Conservation (phyloP, 129 eudicot species). For the Glebionis coronaria region DNA sequence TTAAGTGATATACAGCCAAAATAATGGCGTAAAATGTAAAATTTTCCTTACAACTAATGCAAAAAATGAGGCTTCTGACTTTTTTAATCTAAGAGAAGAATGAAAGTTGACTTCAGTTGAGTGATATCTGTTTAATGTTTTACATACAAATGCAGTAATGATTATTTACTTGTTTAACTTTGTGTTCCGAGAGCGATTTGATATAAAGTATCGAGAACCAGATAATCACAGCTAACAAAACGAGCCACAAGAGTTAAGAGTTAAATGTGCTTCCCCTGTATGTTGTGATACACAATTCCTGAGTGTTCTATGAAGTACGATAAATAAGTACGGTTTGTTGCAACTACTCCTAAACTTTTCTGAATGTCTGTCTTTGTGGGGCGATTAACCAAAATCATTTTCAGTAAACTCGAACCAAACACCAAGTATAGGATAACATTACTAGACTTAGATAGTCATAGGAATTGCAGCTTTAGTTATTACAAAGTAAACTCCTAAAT, state of each 20-base stretch:
- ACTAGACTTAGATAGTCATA: neutral
- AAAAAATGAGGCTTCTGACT: neutral
- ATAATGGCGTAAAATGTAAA: slow-evolving; percentile 5
- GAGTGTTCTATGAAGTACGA: too few species aligned
- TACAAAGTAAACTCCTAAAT: neutral
- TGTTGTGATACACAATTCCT: too few species aligned
- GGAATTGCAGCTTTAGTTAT: too few species aligned
- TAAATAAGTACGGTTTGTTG: too few species aligned
- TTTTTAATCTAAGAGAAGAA: neutral
- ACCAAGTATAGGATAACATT: neutral
- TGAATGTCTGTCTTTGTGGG: too few species aligned
- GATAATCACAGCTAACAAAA: neutral
- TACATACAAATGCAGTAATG: neutral
- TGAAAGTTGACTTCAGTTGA: slow-evolving; percentile 13
- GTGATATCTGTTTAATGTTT: slow-evolving; percentile 3
- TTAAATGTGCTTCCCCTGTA: too few species aligned
- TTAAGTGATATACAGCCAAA: slow-evolving; percentile 15
- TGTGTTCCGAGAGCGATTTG: too few species aligned
- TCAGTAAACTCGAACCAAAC: too few species aligned
- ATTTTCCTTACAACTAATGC: slow-evolving; percentile 3
- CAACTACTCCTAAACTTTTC: too few species aligned
- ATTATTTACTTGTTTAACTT: neutral
- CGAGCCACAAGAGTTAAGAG: too few species aligned
- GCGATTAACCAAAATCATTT: too few species aligned
- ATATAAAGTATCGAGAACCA: neutral